Evolutionary conservation across 192 early-diverging fungal species (phyloP), one percentile per base, ranked within the genome.

Genomic region (Lobulomyces angularis): DNA sequence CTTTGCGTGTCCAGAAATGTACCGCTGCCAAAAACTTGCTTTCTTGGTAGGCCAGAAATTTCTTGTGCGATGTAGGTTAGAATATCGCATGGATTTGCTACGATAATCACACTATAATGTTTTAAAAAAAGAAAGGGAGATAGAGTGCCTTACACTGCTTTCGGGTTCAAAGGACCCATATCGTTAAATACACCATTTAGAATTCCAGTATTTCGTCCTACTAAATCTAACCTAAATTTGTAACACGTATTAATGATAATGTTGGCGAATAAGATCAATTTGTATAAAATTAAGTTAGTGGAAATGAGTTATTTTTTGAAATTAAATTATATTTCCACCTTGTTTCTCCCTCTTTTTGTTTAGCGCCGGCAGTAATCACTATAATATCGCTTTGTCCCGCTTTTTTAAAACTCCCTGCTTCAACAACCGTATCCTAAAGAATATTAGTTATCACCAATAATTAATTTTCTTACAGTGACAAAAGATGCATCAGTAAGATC

Each of bases 21-120:
- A n/a, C 86, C 84, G 0, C 83, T 84, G 23, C 86, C 86, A 50
- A 90, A 65, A 5, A 90, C 86, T 49, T 87, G 86, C 8, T 60
- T 57, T 33, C 56, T 59, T 8, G 86, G 86, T 19, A 87, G 51
- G 0, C 86, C 86, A 9, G 77, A 79, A 2, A 84, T 58, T 47
- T 84, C 80, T 43, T 87, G 84, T 4, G 86, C 86, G 61, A 90
- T 84, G 37, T 67, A 63, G 5, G 84, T 87, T 41, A 90, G 65
- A 31, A 90, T 61, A 41, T 90, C 83, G 23, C 85, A 83, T 2
- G 86, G 84, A 43, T 90, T 90, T 12, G 86, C 73, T 14, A 90
- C 82, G 25, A 90, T 44, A 29, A 90, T 49, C n/a, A 90, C 53
- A 41, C 80, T 77, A n/a, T n/a, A n/a, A n/a, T n/a, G n/a, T n/a